Base-by-base conservation (phyloP, 805 yeast species). In the Candida boidinii region DNA sequence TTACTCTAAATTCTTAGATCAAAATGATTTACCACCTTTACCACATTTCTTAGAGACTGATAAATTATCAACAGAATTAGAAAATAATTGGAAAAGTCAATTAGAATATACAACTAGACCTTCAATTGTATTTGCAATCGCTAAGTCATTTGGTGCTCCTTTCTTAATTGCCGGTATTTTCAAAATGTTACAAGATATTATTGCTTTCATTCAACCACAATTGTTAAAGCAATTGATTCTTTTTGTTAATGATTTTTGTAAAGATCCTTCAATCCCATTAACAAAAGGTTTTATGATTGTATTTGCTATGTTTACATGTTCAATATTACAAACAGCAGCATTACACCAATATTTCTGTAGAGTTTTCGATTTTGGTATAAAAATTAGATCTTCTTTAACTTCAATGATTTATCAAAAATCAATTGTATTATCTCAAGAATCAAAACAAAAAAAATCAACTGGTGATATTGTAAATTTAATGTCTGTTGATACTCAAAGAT, bases 381-480 rank as follows among this genome's bases (percentile, higher is more conserved):
- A 77, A 45, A 70, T 81, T 33, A 81, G 75, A 51, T 73, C 87
- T 19, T 68, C 87, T 0, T 58, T 83, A 44, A 79, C 77, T 3
- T 68, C 87, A 1, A 61, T 74, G 13, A 69, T 83, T 32, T 83
- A 83, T 52, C 64, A 75, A 43, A 83, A 83, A 50, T 64, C 92
- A 0, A 53, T 83, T 41, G 72, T 67, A 11, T 60, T 83, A 38
- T 80, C 90, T 2, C 77, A 73, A 43, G 92, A 83, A 49, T 73
- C 85, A 9, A 75, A 76, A 38, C 76, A 73, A 50, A 58, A 72
- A 46, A 74, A 85, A 26, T 73, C 84, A 21, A 83, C 94, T 4
- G 97, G 97, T 50, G 96, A 87, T 53, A 83, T 90, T 43, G 96
- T 88, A 37, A 88, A 88, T 51, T 66, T 88, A 48, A 86, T 88